A percentile compares a stretch with the other conserved stretches of the same genome.
Evolutionary conservation across 805 yeast species (phyloP).

Genomic region (Hanseniaspora lindneri): DNA sequence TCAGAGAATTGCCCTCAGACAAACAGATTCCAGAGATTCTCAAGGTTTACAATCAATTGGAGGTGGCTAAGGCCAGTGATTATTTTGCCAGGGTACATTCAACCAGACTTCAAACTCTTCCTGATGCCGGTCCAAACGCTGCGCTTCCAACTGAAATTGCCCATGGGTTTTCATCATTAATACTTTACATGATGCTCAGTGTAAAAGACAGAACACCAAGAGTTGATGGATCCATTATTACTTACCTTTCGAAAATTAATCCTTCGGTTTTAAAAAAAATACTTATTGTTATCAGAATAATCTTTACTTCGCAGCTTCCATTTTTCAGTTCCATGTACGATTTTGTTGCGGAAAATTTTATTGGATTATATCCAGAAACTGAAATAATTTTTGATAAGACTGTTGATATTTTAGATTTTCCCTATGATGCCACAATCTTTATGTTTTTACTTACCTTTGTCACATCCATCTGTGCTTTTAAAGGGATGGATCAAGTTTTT

Average conservation of each 20-base stretch:
- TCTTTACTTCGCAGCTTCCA: slow-evolving; percentile 1
- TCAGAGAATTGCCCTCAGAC: too few relatives aligned
- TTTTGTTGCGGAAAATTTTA: not conserved
- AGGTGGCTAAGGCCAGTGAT: not conserved
- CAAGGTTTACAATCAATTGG: not conserved
- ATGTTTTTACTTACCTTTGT: not conserved
- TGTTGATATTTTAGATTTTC: not conserved
- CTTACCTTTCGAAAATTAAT: slow-evolving; percentile 4
- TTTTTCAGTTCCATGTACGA: not conserved
- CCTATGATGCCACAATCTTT: not conserved
- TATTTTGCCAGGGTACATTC: slow-evolving; percentile 10
- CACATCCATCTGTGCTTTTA: not conserved
- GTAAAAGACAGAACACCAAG: not conserved
- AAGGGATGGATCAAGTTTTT: not conserved
- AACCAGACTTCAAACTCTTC: not conserved
- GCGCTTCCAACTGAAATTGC: not conserved
- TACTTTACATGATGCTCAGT: not conserved
- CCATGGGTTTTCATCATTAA: not conserved
- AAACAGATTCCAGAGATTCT: not conserved
- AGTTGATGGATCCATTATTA: slow-evolving; percentile 1
- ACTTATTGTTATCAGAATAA: slow-evolving; percentile 5
- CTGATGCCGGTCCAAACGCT: not conserved
- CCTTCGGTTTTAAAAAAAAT: not conserved
- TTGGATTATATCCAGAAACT: not conserved
- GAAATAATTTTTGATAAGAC: slow-evolving; percentile 1